Conservation (phyloP, 2,329 filamentous ascomycete species). For the Botryosphaeria agaves region DNA sequence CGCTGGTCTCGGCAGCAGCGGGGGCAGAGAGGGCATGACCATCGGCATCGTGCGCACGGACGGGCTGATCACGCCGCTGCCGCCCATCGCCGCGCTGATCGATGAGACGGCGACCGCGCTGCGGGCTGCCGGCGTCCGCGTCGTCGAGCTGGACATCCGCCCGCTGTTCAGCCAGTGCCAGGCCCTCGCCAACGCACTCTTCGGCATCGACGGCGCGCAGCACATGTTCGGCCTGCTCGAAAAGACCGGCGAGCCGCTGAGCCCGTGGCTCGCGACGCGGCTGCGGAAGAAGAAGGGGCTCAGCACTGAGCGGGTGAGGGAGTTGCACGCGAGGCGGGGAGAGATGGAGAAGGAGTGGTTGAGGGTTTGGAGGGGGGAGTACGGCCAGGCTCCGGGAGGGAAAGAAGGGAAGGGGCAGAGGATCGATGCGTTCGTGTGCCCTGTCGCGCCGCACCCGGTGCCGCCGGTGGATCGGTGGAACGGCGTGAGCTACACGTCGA, state of each 20-base stretch:
- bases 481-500: constrained; percentile 42
- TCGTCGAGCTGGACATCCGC: constrained; percentile 39
- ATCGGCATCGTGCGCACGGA: constrained; percentile 34
- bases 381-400: no score
- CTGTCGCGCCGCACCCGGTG: constrained; percentile 45
- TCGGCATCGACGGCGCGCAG: constrained; percentile 39
- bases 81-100: constrained; percentile 29
- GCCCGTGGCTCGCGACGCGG: constrained; percentile 39
- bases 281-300: constrained; percentile 31
- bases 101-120: constrained; percentile 25
- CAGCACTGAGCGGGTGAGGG: constrained; percentile 29
- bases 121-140: constrained; percentile 28
- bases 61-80: constrained; percentile 32
- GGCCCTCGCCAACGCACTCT: constrained; percentile 37
- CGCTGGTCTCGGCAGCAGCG: background rate
- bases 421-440: constrained; percentile 47
- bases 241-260: constrained; percentile 36
- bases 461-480: constrained; percentile 46
- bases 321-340: constrained; percentile 34
- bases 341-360: constrained; percentile 38
- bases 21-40: constrained; percentile 14
- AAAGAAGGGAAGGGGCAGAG: no score
- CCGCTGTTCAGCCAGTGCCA: constrained; percentile 36
- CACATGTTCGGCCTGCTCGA: constrained; percentile 40
- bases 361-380: constrained; percentile 35